Percentiles rank a stretch among this genome's conserved stretches.
phyloP scores from a whole-genome alignment of 805 yeast genomes.

The Metschnikowia arizonensis region DNA sequence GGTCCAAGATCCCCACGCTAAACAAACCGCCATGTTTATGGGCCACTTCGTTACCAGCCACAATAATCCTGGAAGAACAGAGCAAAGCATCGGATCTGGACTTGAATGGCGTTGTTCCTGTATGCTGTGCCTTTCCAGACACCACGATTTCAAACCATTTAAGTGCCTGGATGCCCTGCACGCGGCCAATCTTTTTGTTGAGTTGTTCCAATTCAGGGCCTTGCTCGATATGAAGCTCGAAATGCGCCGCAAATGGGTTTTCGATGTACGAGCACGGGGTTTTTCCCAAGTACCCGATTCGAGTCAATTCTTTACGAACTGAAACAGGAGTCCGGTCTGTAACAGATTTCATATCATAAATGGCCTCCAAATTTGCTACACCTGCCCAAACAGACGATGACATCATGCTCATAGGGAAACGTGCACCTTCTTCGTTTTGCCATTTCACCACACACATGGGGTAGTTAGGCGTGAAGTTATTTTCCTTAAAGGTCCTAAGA shows the following conservation, averaged over 20 bases:
- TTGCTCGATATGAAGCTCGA: conserved; percentile 73
- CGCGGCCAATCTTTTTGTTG: conserved; percentile 57
- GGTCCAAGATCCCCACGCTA: conserved; percentile 54
- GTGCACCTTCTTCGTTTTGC: conserved; percentile 79
- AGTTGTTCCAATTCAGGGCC: conserved; percentile 65
- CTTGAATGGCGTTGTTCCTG: conserved; percentile 68
- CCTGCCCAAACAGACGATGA: conserved; percentile 69
- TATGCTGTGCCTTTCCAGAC: conserved; percentile 62
- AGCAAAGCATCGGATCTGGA: conserved; percentile 59
- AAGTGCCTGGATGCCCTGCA: conserved; percentile 63
- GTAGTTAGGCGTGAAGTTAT: conserved; percentile 54
- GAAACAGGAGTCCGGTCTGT: conserved; percentile 46
- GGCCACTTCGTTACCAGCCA: conserved; percentile 54
- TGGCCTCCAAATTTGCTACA: conserved; percentile 40
- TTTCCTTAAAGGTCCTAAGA: conserved; percentile 58
- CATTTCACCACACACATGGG: conserved; percentile 65
- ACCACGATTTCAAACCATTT: conserved; percentile 58
- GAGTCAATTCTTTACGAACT: conserved; percentile 49
- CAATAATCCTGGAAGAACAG: conserved; percentile 55
- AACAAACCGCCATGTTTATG: conserved; percentile 48
- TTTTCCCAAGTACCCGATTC: conserved; percentile 62
- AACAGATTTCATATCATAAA: conserved; percentile 50
- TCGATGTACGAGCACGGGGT: conserved; percentile 43
- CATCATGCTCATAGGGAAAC: conserved; percentile 68
- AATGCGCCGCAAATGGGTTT: conserved; percentile 63